Evolutionary conservation across 2,329 filamentous ascomycete genomes (phyloP).

Genomic region (Sporothrix humicola): DNA sequence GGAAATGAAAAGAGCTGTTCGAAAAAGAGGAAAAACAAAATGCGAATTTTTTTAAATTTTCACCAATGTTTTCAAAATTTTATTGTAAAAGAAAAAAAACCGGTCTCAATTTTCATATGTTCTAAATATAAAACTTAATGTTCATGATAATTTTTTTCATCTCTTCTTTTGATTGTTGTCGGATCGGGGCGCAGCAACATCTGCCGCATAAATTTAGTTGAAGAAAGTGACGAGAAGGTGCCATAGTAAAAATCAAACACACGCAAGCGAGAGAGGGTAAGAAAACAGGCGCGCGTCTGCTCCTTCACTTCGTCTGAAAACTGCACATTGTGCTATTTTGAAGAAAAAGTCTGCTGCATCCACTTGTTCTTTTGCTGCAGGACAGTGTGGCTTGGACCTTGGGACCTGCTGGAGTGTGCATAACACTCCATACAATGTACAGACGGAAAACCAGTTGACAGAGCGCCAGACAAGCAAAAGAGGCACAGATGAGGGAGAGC

Average conservation of each 20-base stretch:
- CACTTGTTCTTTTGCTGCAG: background rate
- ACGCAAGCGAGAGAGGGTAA: background rate
- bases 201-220: background rate
- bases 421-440: too few species aligned
- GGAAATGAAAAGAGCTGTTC: background rate
- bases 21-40: background rate
- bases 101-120: background rate
- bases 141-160: conserved; percentile 24
- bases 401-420: background rate
- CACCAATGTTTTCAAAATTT: too few species aligned
- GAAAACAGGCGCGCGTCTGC: conserved; percentile 26
- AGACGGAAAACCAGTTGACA: background rate
- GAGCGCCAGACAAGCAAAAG: background rate
- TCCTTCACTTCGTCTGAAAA: conserved; percentile 27
- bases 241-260: background rate
- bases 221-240: too few species aligned
- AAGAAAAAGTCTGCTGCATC: too few species aligned
- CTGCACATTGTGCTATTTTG: conserved; percentile 5
- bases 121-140: conserved; percentile 27
- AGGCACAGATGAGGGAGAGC: conserved; percentile 13
- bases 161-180: conserved; percentile 9
- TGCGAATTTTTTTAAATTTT: too few species aligned
- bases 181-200: conserved; percentile 32
- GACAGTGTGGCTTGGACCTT: conserved; percentile 31
- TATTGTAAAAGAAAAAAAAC: too few species aligned